phyloP scores from a whole-genome alignment of 768 basidiomycete genomes.

The Fistulinella prunicolor region DNA sequence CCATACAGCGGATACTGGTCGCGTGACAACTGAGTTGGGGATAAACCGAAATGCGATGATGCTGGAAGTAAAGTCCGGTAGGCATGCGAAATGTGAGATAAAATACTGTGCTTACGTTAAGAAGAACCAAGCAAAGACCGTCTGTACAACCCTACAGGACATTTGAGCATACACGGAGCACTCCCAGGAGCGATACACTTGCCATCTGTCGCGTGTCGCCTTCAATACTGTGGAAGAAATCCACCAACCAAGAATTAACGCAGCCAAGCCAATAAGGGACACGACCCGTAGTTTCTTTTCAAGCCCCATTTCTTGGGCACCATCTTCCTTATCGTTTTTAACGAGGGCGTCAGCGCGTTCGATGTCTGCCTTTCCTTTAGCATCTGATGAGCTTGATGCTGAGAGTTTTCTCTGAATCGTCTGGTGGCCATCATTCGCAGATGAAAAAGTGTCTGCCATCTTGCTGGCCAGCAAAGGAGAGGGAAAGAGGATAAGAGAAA shows the following conservation, averaged over 20 bases:
- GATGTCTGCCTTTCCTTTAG: slow-evolving; percentile 18
- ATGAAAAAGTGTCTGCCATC: slow-evolving; percentile 18
- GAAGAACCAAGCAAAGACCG: slow-evolving; percentile 82
- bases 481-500: neutral
- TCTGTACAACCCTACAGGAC: slow-evolving; percentile 66
- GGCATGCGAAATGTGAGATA: neutral
- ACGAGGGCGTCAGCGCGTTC: slow-evolving; percentile 9
- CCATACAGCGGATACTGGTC: slow-evolving; percentile 75
- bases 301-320: neutral
- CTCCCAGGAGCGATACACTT: slow-evolving; percentile 15
- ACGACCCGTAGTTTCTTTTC: slow-evolving; percentile 36
- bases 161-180: neutral
- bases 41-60: slow-evolving; percentile 85
- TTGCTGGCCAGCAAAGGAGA: neutral
- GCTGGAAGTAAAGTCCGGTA: slow-evolving; percentile 30
- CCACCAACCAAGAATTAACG: slow-evolving; percentile 82
- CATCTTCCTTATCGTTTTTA: slow-evolving; percentile 11
- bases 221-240: slow-evolving; percentile 67
- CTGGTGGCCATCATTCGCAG: slow-evolving; percentile 1
- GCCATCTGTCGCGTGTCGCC: slow-evolving; percentile 77
- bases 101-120: slow-evolving; percentile 48
- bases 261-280: slow-evolving; percentile 50
- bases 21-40: slow-evolving; percentile 64
- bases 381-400: slow-evolving; percentile 11
- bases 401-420: slow-evolving; percentile 21